Evolutionary conservation across 2,329 filamentous ascomycete genomes (phyloP).

Genomic region (Fusarium sp.): DNA sequence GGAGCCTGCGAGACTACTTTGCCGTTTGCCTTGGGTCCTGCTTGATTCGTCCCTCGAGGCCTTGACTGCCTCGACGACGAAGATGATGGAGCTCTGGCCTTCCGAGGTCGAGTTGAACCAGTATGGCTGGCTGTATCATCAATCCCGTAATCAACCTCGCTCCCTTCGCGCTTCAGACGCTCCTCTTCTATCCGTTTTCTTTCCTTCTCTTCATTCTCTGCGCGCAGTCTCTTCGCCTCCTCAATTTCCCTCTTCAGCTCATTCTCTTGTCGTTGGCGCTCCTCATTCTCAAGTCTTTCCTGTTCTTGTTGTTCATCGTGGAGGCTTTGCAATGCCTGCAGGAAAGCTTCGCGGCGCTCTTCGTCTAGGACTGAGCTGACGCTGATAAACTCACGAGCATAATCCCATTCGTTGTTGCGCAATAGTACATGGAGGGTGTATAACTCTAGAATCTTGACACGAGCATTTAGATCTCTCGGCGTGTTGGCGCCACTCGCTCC

Average conservation of each 20-base stretch:
- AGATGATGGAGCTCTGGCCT: conserved; percentile 48
- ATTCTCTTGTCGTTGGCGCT: conserved; percentile 66
- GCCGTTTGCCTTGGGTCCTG: conserved; percentile 40
- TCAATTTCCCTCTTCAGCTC: conserved; percentile 67
- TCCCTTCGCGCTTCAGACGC: conserved; percentile 60
- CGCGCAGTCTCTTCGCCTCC: conserved; percentile 64
- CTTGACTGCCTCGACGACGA: conserved; percentile 49
- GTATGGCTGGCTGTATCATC: conserved; percentile 63
- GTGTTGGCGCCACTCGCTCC: conserved; percentile 78
- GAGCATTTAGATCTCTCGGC: conserved; percentile 83
- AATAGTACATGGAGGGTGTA: conserved; percentile 96
- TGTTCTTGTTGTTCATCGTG: conserved; percentile 84
- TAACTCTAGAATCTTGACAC: conserved; percentile 92
- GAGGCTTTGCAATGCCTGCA: conserved; percentile 85
- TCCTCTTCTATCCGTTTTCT: conserved; percentile 66
- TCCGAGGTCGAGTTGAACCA: conserved; percentile 51
- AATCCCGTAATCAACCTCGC: conserved; percentile 77
- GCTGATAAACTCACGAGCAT: conserved; percentile 89
- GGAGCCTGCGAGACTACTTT: conserved; percentile 47
- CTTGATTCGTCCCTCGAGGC: conserved; percentile 33
- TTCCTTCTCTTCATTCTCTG: conserved; percentile 70
- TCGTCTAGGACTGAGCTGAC: conserved; percentile 90
- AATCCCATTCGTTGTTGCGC: conserved; percentile 95
- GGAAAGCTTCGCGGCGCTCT: conserved; percentile 87
- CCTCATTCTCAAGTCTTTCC: conserved; percentile 73